A percentile compares a stretch with the other conserved stretches of the same genome.
phyloP scores from a whole-genome alignment of 2,329 filamentous ascomycete genomes.

The Pseudogymnoascus verrucosus region DNA sequence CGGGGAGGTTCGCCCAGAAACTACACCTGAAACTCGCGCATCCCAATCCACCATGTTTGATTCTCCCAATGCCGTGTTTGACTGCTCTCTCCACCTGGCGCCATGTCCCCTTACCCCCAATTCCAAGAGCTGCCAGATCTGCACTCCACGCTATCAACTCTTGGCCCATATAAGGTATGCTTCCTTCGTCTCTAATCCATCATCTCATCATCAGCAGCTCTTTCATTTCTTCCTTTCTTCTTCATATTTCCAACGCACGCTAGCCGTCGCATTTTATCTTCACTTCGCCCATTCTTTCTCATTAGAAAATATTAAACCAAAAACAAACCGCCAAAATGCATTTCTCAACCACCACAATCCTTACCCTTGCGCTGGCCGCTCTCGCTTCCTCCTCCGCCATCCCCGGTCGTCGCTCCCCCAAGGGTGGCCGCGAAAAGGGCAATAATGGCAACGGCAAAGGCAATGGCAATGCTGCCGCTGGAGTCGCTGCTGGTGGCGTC shows the following conservation, averaged over 20 bases:
- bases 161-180: constrained; percentile 4
- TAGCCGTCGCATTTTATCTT: constrained; percentile 1
- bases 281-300: not conserved
- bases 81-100: not conserved
- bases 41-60: not conserved
- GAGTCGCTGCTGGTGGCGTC: not conserved
- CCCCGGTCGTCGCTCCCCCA: not conserved
- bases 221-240: not conserved
- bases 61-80: not conserved
- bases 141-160: not conserved
- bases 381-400: constrained; percentile 1
- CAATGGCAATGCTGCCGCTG: not conserved
- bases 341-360: not conserved
- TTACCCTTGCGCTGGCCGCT: constrained; percentile 1
- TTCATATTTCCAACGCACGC: not conserved
- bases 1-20: not conserved
- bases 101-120: not conserved
- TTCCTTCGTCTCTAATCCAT: not conserved
- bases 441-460: not conserved
- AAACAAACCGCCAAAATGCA: not conserved
- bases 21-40: not conserved
- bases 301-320: not conserved
- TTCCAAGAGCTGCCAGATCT: not conserved
- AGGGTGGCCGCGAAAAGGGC: not conserved
- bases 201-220: not conserved